Evolutionary conservation across 495 filamentous ascomycete genomes (phyloP).

Genomic region (Copromyces sp.): DNA sequence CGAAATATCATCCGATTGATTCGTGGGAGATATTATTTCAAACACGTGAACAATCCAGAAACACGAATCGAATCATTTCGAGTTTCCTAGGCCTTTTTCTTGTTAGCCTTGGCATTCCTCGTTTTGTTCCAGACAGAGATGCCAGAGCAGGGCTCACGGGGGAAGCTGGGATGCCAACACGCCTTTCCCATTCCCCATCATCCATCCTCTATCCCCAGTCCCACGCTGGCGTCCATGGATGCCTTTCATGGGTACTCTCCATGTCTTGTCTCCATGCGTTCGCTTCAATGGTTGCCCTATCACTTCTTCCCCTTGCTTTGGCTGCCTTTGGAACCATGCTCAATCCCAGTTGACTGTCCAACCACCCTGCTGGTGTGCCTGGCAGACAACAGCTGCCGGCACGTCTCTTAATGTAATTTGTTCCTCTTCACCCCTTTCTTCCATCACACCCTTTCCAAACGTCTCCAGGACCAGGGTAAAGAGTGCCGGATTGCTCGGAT

Average conservation of each 20-base stretch:
- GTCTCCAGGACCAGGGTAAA: slow-evolving; percentile 13
- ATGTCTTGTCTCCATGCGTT: slow-evolving; percentile 16
- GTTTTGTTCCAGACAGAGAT: background rate
- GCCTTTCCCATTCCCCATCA: slow-evolving; percentile 6
- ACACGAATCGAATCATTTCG: background rate
- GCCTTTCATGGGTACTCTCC: slow-evolving; percentile 13
- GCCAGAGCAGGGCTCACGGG: background rate
- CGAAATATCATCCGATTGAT: background rate
- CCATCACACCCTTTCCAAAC: slow-evolving; percentile 5
- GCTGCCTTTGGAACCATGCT: slow-evolving; percentile 11
- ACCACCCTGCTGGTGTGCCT: slow-evolving; percentile 9
- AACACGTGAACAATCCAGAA: background rate
- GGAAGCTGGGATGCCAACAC: background rate
- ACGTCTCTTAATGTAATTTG: background rate
- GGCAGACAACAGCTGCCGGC: background rate
- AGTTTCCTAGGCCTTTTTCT: background rate
- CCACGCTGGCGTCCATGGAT: slow-evolving; percentile 9
- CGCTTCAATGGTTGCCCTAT: slow-evolving; percentile 13
- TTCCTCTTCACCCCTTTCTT: slow-evolving; percentile 6
- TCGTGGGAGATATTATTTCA: background rate
- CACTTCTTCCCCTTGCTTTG: slow-evolving; percentile 18
- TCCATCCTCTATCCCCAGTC: slow-evolving; percentile 2
- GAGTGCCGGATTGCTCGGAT: slow-evolving; percentile 1
- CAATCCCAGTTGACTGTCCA: slow-evolving; percentile 13
- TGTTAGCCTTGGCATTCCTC: background rate